Conservation (phyloP, 768 basidiomycete genomes). For the Brasilioporus rufonigricans region DNA sequence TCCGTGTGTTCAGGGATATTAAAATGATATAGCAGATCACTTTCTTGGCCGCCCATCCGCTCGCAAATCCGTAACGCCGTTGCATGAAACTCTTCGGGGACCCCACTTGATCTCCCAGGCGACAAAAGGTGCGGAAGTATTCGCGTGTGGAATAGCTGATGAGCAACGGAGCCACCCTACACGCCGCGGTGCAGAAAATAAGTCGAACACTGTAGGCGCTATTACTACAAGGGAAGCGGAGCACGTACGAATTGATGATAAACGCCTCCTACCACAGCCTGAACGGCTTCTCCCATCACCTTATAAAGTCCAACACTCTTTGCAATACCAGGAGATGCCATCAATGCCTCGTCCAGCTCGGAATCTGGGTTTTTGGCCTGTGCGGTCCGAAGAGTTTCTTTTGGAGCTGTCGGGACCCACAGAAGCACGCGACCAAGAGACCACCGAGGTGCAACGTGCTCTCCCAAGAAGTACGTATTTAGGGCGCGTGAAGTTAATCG, state of each 20-base stretch:
- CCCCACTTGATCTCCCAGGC: conserved; percentile 24
- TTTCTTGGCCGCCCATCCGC: conserved; percentile 30
- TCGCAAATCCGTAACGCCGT: conserved; percentile 27
- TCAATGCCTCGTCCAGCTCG: conserved; percentile 30
- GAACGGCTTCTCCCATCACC: conserved; percentile 73
- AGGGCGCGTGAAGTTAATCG: conserved; percentile 53
- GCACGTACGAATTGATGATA: conserved; percentile 75
- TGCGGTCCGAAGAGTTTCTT: conserved; percentile 30
- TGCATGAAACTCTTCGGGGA: conserved; percentile 32
- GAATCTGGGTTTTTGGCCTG: conserved; percentile 17
- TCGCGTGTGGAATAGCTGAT: conserved; percentile 35
- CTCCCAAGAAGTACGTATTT: conserved; percentile 70
- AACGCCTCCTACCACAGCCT: conserved; percentile 73
- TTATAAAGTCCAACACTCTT: conserved; percentile 69
- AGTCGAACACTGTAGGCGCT: conserved; percentile 13
- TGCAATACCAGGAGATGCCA: conserved; percentile 36
- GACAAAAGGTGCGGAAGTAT: conserved; percentile 33
- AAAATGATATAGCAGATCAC: conserved; percentile 14
- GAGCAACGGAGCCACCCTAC: conserved; percentile 34
- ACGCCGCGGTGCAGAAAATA: not conserved
- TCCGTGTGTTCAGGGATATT: not conserved
- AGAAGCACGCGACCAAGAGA: conserved; percentile 67
- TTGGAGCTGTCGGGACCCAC: conserved; percentile 63
- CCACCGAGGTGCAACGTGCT: conserved; percentile 76
- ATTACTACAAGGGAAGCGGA: conserved; percentile 21